Base-by-base conservation (phyloP, 805 yeast genomes). In the Candida maltosa region DNA sequence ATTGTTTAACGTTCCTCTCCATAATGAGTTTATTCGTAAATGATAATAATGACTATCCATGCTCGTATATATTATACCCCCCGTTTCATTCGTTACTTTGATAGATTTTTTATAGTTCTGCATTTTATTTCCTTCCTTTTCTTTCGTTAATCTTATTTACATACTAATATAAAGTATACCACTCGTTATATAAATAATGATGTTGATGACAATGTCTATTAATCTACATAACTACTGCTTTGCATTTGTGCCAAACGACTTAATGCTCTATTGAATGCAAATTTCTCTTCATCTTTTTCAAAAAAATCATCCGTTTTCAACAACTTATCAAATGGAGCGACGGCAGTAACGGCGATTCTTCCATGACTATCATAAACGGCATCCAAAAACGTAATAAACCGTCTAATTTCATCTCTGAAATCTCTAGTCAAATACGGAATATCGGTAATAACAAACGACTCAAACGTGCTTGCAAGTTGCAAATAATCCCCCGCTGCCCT, bases 181-280 rank as follows among this genome's bases (percentile, higher is more conserved):
- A n/a, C n/a, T n/a, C n/a, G n/a, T n/a, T n/a, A n/a, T n/a, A n/a
- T n/a, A n/a, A n/a, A n/a, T n/a, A n/a, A n/a, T n/a, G n/a, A n/a
- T n/a, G n/a, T n/a, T n/a, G n/a, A n/a, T n/a, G n/a, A n/a, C n/a
- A n/a, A n/a, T n/a, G n/a, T n/a, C n/a, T n/a, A n/a, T n/a, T n/a
- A n/a, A n/a, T n/a, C n/a, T n/a, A n/a, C n/a, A n/a, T n/a, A n/a
- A n/a, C n/a, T n/a, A n/a, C n/a, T n/a, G n/a, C n/a, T n/a, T n/a
- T n/a, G n/a, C 97, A 91, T 91, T 48, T 91, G 97, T 28, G 89
- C 75, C 46, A 93, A 69, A 55, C 98, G 78, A 48, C 93, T 82
- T 39, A 91, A 68, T 0, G 97, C 97, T 54, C 98, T 75, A 0
- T 96, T 96, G 69, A 91, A 91, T 15, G 98, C 98, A 65, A 91